These are phyloP conservation scores for Rhodotorula sp. DNA, from an alignment of 1,284 basidiomycete genomes.

Conservation along the genomic window DNA sequence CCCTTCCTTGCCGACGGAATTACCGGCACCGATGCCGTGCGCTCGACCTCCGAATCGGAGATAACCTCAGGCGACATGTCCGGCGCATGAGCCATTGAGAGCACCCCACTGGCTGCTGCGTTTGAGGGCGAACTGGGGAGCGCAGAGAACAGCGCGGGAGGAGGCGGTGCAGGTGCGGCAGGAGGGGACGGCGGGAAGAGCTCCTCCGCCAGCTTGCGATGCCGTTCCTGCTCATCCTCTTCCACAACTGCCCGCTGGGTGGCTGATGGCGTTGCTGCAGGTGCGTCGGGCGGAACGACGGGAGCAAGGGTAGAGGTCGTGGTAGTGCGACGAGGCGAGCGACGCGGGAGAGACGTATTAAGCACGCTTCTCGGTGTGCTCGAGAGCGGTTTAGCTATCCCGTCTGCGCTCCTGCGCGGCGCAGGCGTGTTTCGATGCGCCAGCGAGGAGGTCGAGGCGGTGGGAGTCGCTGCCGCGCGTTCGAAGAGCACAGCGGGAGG, in stretches of 20 bases:
- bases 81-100: neutral
- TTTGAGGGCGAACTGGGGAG: no score
- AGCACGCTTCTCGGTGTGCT: neutral
- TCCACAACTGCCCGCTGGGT: neutral
- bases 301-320: accelerated
- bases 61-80: neutral
- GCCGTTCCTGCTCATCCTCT: neutral
- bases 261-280: no score
- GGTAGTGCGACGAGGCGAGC: neutral
- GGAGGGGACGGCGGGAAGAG: conserved; percentile 28
- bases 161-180: no score
- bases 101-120: neutral
- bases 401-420: neutral
- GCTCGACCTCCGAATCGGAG: conserved; percentile 9
- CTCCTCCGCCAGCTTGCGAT: conserved; percentile 9
- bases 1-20: neutral
- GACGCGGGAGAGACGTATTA: neutral
- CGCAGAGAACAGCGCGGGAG: neutral
- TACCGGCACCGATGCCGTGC: neutral
- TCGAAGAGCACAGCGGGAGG: neutral
- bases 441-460: neutral
- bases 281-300: neutral
- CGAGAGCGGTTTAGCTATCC: neutral
- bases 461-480: neutral
- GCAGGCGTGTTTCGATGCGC: no score